Evolutionary conservation across 306 rosid species (phyloP).

Genomic region (Carpinus viminea): DNA sequence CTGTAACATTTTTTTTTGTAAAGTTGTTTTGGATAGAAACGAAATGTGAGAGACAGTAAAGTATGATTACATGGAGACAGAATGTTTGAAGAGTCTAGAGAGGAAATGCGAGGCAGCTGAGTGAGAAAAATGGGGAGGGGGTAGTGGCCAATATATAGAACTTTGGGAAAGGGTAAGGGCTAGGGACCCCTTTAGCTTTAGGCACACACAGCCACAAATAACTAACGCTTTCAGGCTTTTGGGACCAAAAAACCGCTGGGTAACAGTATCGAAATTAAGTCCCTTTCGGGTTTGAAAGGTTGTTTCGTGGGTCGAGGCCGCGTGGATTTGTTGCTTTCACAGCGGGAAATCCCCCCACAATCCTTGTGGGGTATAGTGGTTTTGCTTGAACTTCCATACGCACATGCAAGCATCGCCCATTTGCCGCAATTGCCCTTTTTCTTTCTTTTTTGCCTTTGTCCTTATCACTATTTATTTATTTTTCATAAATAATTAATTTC

Average conservation of each 20-base stretch:
- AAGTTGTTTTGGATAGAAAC: not conserved
- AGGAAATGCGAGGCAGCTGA: constrained; percentile 36
- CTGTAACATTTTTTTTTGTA: not conserved
- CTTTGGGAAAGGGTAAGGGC: constrained; percentile 2
- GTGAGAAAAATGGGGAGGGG: constrained; percentile 38
- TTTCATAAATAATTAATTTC: not conserved
- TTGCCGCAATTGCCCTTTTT: constrained; percentile 55
- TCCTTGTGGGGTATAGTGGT: constrained; percentile 53
- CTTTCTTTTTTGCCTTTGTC: not conserved
- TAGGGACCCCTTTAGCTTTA: constrained; percentile 13
- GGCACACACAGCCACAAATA: constrained; percentile 30
- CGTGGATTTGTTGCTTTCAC: constrained; percentile 61
- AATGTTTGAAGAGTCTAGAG: constrained; percentile 17
- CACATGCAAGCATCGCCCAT: constrained; percentile 60
- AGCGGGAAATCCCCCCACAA: constrained; percentile 33
- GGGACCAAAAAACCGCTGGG: constrained; percentile 46
- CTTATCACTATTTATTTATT: not conserved
- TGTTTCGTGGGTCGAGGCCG: constrained; percentile 48
- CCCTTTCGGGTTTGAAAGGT: not conserved
- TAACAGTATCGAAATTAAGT: too few species aligned
- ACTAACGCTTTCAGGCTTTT: constrained; percentile 31
- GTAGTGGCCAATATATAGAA: constrained; percentile 51
- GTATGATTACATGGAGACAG: constrained; percentile 45
- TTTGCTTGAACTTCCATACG: constrained; percentile 38
- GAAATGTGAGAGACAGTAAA: constrained; percentile 21